Conservation (phyloP, 2,329 filamentous ascomycete genomes). For the Claviceps cyperi region DNA sequence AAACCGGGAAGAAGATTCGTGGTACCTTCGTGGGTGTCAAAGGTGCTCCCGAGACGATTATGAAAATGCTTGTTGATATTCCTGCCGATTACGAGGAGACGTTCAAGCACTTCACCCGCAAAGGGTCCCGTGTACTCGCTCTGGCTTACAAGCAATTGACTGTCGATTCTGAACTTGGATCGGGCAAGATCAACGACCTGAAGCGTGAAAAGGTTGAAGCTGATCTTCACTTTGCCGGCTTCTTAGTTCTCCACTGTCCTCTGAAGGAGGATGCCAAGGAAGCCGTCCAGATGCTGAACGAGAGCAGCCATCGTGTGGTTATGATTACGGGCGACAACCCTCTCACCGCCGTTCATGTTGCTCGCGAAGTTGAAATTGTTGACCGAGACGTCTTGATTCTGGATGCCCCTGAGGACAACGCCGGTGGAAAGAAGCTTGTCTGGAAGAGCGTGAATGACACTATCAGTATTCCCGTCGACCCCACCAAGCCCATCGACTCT, state of each 20-base stretch:
- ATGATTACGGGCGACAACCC: slow-evolving; percentile 99
- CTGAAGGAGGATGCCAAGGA: slow-evolving; percentile 93
- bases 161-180: slow-evolving; percentile 64
- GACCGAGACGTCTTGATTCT: slow-evolving; percentile 90
- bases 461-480: slow-evolving; percentile 71
- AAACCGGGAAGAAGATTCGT: slow-evolving; percentile 60
- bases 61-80: slow-evolving; percentile 73
- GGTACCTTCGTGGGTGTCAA: slow-evolving; percentile 92
- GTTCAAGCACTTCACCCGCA: slow-evolving; percentile 94
- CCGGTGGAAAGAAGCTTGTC: slow-evolving; percentile 64
- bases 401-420: slow-evolving; percentile 84
- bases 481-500: slow-evolving; percentile 62
- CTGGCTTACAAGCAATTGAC: slow-evolving; percentile 89
- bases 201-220: slow-evolving; percentile 87
- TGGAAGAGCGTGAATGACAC: slow-evolving; percentile 95
- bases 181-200: slow-evolving; percentile 78
- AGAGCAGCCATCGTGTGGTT: slow-evolving; percentile 94
- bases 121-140: slow-evolving; percentile 84
- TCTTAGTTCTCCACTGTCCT: slow-evolving; percentile 87
- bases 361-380: slow-evolving; percentile 90
- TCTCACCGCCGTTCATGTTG: slow-evolving; percentile 89
- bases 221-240: slow-evolving; percentile 78
- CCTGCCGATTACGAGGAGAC: slow-evolving; percentile 92
- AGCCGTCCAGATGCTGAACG: slow-evolving; percentile 91
- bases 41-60: slow-evolving; percentile 92